These are phyloP conservation scores for Suillus clintonianus DNA, from an alignment of 768 basidiomycete species.

Conservation along the genomic window DNA sequence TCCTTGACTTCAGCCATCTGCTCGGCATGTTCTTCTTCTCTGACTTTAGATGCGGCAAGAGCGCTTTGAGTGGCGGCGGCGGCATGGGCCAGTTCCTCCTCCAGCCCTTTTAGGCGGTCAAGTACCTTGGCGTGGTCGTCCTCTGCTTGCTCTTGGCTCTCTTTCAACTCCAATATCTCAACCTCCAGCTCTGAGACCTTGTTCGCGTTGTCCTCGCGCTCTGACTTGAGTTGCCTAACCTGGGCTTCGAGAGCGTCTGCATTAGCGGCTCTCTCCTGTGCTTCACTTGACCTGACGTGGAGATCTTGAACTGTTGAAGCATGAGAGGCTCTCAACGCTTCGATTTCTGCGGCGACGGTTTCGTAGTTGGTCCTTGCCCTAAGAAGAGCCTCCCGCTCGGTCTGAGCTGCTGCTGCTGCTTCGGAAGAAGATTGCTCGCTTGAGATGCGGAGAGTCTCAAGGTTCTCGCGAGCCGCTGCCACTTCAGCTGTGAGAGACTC, in stretches of 20 bases:
- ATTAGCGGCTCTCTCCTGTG: conserved; percentile 48
- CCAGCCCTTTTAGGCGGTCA: conserved; percentile 49
- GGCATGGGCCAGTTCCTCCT: conserved; percentile 55
- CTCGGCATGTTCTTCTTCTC: conserved; percentile 46
- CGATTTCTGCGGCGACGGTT: conserved; percentile 52
- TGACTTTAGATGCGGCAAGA: conserved; percentile 45
- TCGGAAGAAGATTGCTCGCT: conserved; percentile 45
- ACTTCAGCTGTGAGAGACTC: conserved; percentile 53
- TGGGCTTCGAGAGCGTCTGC: conserved; percentile 48
- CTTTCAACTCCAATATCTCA: conserved; percentile 76
- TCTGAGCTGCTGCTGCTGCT: conserved; percentile 51
- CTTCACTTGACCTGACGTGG: conserved; percentile 43
- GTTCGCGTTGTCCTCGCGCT: conserved; percentile 69
- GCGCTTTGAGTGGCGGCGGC: conserved; percentile 49
- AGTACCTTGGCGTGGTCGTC: conserved; percentile 54
- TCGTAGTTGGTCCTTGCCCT: conserved; percentile 66
- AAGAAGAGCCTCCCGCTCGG: conserved; percentile 63
- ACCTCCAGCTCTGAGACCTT: conserved; percentile 83
- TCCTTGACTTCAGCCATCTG: conserved; percentile 42
- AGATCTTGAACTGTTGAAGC: conserved; percentile 49
- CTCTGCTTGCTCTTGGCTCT: conserved; percentile 63
- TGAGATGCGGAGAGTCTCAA: conserved; percentile 50
- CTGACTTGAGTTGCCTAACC: conserved; percentile 52
- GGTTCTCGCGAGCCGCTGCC: conserved; percentile 48
- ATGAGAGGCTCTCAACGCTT: conserved; percentile 53